Evolutionary conservation across 345 rosid species (phyloP).

Genomic region (Brassica juncea): DNA sequence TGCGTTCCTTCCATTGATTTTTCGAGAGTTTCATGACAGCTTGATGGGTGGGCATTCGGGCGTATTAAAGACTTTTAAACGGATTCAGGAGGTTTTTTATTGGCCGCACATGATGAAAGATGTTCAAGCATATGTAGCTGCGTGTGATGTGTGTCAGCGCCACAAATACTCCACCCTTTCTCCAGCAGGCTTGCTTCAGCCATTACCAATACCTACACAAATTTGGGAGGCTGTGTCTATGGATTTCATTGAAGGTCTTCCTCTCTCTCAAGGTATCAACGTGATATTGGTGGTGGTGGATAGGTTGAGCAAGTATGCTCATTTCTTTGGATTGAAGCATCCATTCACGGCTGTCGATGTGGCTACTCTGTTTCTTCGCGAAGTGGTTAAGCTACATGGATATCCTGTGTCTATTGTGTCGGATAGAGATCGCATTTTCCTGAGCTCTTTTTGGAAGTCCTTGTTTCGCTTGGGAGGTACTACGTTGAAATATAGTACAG

Average conservation of each 20-base stretch:
- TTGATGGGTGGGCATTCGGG: not conserved
- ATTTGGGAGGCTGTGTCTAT: not conserved
- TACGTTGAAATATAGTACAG: not conserved
- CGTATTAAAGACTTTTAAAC: not conserved
- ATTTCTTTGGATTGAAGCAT: not conserved
- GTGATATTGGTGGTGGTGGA: not conserved
- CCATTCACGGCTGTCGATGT: not conserved
- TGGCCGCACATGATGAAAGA: not conserved
- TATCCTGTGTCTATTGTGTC: not conserved
- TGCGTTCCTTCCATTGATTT: not conserved
- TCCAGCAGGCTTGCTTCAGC: not conserved
- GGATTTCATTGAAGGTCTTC: not conserved
- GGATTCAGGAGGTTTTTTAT: not conserved
- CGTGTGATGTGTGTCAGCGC: not conserved
- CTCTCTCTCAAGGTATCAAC: not conserved
- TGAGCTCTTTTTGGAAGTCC: not conserved
- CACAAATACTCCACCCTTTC: not conserved
- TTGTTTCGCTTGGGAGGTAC: not conserved
- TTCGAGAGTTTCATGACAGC: not conserved
- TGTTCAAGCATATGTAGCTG: not conserved
- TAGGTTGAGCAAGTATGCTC: not conserved
- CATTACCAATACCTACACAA: not conserved
- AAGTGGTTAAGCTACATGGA: not conserved
- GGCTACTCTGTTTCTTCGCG: not conserved
- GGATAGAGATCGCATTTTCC: not conserved